These are phyloP conservation scores for Coriolopsis trogii DNA, from an alignment of 1,284 basidiomycete species.

Conservation along the genomic window DNA sequence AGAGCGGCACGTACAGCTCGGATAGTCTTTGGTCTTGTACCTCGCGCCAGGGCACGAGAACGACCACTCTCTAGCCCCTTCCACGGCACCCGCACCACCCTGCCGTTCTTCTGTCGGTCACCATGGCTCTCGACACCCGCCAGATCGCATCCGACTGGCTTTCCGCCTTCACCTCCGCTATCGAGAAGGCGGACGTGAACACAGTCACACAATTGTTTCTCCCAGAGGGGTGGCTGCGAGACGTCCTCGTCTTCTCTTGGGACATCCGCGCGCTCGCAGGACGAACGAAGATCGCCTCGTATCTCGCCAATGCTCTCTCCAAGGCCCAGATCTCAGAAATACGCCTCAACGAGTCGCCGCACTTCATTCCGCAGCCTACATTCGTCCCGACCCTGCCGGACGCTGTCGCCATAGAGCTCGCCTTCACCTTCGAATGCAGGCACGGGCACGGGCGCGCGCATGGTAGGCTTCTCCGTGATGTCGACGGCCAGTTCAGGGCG, in stretches of 20 bases:
- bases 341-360: conserved; percentile 31
- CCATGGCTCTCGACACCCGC: conserved; percentile 8
- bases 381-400: conserved; percentile 16
- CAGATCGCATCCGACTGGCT: conserved; percentile 49
- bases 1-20: too few species aligned
- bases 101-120: too few species aligned
- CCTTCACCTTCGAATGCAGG: conserved; percentile 46
- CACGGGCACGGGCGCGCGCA: conserved; percentile 41
- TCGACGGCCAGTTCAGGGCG: conserved; percentile 21
- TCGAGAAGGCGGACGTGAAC: conserved; percentile 38
- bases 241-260: conserved; percentile 66
- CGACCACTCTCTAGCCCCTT: too few species aligned
- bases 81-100: too few species aligned
- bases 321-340: conserved; percentile 31
- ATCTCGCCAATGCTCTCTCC: conserved; percentile 41
- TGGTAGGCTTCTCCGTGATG: conserved; percentile 35
- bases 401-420: conserved; percentile 25
- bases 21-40: too few species aligned
- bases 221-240: conserved; percentile 53
- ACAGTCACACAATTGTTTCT: conserved; percentile 41
- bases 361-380: conserved; percentile 31
- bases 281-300: conserved; percentile 39
- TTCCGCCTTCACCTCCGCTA: conserved; percentile 38
- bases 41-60: too few species aligned
- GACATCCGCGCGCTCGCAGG: conserved; percentile 61